Evolutionary conservation across 2,329 filamentous ascomycete genomes (phyloP).

Genomic region (Amylocarpus encephaloides): DNA sequence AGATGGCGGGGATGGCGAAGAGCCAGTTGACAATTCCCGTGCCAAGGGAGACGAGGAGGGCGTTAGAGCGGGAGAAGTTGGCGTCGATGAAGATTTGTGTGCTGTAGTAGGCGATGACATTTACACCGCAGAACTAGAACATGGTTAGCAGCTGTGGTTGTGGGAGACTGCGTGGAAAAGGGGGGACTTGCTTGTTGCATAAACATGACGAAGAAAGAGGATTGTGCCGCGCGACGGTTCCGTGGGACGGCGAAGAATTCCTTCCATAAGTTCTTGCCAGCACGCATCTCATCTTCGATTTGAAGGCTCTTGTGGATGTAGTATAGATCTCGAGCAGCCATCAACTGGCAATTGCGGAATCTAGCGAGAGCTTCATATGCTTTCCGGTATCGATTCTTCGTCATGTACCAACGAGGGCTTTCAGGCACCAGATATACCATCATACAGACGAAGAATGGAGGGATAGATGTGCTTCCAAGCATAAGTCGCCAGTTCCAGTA

Average conservation of each 20-base stretch:
- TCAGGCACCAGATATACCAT: conserved; percentile 57
- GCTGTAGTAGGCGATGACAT: conserved; percentile 53
- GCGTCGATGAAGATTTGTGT: conserved; percentile 54
- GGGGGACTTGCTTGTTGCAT: conserved; percentile 46
- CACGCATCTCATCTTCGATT: not conserved
- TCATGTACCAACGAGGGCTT: conserved; percentile 58
- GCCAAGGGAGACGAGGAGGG: conserved; percentile 54
- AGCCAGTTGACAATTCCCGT: conserved; percentile 59
- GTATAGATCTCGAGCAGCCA: conserved; percentile 55
- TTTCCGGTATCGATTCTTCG: conserved; percentile 35
- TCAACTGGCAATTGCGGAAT: conserved; percentile 50
- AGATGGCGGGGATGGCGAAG: conserved; percentile 55
- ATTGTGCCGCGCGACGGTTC: conserved; percentile 63
- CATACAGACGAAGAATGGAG: conserved; percentile 49
- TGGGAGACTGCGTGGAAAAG: not conserved
- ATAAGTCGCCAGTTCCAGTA: conserved; percentile 54
- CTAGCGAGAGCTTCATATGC: conserved; percentile 49
- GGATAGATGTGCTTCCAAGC: conserved; percentile 56
- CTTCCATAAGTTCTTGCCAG: conserved; percentile 4
- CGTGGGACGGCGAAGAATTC: conserved; percentile 62
- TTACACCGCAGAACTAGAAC: conserved; percentile 40
- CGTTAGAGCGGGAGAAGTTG: conserved; percentile 42
- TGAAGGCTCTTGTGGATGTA: conserved; percentile 48
- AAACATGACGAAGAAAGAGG: conserved; percentile 71
- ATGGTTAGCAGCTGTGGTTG: not conserved